A percentile compares a stretch with the other conserved stretches of the same genome.
Conservation (phyloP, 1,284 basidiomycete species). For the Cutaneotrichosporon sp. region DNA sequence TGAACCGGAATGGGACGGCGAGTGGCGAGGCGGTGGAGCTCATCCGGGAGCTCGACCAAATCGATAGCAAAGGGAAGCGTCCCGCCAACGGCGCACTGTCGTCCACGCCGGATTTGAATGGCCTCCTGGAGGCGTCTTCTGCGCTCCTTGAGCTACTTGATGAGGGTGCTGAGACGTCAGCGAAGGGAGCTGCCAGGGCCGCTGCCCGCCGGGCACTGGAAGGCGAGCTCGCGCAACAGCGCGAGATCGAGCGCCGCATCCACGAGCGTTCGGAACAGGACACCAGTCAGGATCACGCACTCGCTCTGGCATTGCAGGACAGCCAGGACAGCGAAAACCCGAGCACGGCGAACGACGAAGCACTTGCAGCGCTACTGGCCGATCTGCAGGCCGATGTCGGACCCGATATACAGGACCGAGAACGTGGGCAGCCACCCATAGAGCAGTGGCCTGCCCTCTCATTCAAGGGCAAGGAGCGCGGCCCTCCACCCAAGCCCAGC, state of each 20-base stretch:
- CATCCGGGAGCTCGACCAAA: neutral
- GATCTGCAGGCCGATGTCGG: neutral
- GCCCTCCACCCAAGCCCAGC: neutral
- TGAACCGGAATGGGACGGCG: neutral
- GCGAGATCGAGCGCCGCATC: conserved; percentile 19
- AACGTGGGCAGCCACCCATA: neutral
- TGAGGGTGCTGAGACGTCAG: conserved; percentile 20
- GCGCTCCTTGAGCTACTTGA: conserved; percentile 42
- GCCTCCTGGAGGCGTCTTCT: neutral
- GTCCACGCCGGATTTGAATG: neutral
- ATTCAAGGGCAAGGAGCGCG: neutral
- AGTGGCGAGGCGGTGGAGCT: neutral
- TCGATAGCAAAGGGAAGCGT: neutral
- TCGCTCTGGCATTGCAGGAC: neutral
- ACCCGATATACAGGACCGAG: neutral
- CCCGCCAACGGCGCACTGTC: neutral
- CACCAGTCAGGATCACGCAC: neutral
- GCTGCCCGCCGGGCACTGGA: conserved; percentile 12
- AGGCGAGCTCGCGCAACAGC: conserved; percentile 18
- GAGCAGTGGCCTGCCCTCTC: neutral
- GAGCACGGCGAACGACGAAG: neutral
- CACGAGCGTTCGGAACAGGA: conserved; percentile 2
- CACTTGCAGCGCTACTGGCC: conserved; percentile 4
- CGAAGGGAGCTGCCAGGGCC: conserved; percentile 30
- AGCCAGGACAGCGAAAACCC: conserved; percentile 2